A percentile compares a stretch with the other conserved stretches of the same genome.
Conservation (phyloP, 106 monocot genomes). For the Dactylorhiza incarnata region DNA sequence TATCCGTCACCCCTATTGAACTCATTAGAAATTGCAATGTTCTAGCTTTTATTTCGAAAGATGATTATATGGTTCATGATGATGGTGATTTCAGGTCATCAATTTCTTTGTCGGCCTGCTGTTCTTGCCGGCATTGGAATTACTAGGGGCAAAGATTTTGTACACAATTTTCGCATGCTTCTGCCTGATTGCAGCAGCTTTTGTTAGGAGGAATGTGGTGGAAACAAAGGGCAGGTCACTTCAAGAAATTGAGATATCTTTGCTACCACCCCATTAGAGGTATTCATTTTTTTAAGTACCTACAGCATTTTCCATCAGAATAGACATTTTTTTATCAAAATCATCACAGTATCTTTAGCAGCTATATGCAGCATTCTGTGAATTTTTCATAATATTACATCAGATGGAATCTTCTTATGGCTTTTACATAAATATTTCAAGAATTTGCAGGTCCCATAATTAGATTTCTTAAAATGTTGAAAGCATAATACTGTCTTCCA, state of each 20-base stretch:
- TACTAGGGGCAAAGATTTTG: constrained; percentile 58
- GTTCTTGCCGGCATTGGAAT: constrained; percentile 66
- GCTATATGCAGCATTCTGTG: background rate
- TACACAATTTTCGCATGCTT: constrained; percentile 68
- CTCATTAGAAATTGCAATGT: background rate
- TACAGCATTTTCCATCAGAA: background rate
- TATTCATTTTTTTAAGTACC: constrained; percentile 7
- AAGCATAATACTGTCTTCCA: no score
- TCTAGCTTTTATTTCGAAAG: background rate
- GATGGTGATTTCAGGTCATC: constrained; percentile 50
- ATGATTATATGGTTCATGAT: background rate
- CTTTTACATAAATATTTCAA: no score
- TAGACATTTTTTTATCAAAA: background rate
- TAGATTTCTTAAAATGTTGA: no score
- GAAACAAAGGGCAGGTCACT: constrained; percentile 96
- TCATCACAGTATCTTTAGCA: background rate
- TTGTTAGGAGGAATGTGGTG: constrained; percentile 84
- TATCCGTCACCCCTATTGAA: background rate
- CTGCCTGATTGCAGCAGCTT: constrained; percentile 68
- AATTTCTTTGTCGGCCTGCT: constrained; percentile 92
- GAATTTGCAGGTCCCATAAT: no score
- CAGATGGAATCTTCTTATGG: no score
- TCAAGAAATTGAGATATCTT: constrained; percentile 93
- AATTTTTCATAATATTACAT: background rate
- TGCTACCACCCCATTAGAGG: constrained; percentile 59